A percentile compares a stretch with the other conserved stretches of the same genome.
These are phyloP conservation scores for Berkeleyomyces basicola DNA, from an alignment of 2,329 filamentous ascomycete species.

Conservation along the genomic window DNA sequence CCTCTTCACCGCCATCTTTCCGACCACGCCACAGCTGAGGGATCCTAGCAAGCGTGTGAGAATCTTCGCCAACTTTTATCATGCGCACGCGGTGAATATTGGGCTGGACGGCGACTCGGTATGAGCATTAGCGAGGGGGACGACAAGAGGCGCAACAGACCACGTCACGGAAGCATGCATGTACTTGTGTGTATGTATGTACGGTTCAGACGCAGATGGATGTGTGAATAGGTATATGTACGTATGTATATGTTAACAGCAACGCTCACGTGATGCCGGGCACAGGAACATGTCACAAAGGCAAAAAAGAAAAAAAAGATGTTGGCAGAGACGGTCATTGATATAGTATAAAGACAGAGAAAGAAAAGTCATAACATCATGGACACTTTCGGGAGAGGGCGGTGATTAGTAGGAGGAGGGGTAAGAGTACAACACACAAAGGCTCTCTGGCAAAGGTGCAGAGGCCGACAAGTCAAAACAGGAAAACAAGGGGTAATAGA, in stretches of 20 bases:
- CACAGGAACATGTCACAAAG: background rate
- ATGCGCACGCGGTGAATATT: background rate
- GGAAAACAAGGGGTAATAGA: constrained; percentile 1
- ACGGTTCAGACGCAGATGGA: background rate
- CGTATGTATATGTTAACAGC: background rate
- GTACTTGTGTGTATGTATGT: no score
- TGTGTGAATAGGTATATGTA: background rate
- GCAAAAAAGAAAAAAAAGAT: background rate
- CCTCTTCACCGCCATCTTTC: background rate
- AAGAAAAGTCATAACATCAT: constrained; percentile 10
- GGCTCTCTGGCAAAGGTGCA: background rate
- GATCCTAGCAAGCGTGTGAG: background rate
- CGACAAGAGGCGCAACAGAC: background rate
- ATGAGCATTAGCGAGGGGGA: background rate
- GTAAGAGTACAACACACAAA: background rate
- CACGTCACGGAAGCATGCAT: background rate
- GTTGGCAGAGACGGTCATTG: background rate
- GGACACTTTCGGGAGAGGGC: background rate
- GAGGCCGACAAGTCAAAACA: constrained; percentile 1
- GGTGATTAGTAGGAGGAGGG: background rate
- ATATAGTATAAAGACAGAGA: constrained; percentile 1
- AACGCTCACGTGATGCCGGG: background rate
- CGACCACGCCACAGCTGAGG: background rate
- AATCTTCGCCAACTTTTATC: background rate
- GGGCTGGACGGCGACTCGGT: background rate